These are phyloP conservation scores for Macroventuria anomochaeta DNA, from an alignment of 2,329 filamentous ascomycete species.

Conservation along the genomic window DNA sequence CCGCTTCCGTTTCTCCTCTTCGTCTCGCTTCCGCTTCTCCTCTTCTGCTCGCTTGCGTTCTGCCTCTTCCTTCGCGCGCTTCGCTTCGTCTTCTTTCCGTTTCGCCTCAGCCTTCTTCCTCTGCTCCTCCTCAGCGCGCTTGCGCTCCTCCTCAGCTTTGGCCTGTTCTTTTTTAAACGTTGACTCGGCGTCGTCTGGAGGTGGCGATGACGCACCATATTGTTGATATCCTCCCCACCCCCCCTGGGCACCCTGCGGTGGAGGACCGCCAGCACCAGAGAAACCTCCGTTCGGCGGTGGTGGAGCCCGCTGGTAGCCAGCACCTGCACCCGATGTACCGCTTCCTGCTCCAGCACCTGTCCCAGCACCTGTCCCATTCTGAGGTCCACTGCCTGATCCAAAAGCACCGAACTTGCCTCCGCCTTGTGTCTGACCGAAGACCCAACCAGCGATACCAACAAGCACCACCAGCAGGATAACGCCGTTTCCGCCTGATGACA, in stretches of 20 bases:
- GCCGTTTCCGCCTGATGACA: conserved; percentile 67
- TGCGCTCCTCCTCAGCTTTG: conserved; percentile 57
- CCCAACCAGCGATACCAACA: conserved; percentile 81
- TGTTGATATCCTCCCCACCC: conserved; percentile 38
- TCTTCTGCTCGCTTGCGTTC: conserved; percentile 38
- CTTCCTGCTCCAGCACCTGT: conserved; percentile 45
- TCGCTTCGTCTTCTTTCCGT: conserved; percentile 47
- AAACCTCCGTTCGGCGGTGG: conserved; percentile 45
- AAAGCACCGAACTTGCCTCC: conserved; percentile 52
- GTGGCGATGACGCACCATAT: conserved; percentile 39
- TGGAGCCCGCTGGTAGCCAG: conserved; percentile 40
- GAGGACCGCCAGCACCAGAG: conserved; percentile 40
- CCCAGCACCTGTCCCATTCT: conserved; percentile 44
- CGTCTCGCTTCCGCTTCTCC: conserved; percentile 45
- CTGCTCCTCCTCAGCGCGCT: conserved; percentile 64
- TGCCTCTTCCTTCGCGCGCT: conserved; percentile 52
- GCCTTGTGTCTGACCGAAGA: conserved; percentile 69
- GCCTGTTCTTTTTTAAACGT: conserved; percentile 51
- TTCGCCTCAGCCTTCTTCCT: conserved; percentile 51
- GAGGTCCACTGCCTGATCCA: conserved; percentile 35
- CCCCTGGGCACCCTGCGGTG: conserved; percentile 40
- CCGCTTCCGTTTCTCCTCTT: conserved; percentile 52
- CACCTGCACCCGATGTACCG: conserved; percentile 28
- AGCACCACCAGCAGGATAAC: conserved; percentile 74
- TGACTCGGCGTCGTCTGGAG: conserved; percentile 38